phyloP scores from a whole-genome alignment of 371 early-diverging fungal species.

The Umbelopsis sp. region DNA sequence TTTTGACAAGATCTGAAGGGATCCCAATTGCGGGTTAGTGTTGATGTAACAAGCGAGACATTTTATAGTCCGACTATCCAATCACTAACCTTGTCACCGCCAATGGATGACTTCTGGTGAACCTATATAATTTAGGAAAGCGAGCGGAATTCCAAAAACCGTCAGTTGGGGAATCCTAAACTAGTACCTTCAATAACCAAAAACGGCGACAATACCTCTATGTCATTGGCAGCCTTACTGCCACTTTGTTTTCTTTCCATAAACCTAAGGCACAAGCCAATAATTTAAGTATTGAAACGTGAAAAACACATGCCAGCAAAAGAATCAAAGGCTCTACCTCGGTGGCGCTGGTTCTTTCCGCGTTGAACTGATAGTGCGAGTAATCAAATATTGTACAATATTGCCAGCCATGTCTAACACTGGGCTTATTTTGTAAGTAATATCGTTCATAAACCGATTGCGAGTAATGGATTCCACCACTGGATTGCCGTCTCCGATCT shows the following conservation, averaged over 20 bases:
- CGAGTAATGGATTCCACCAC: neutral
- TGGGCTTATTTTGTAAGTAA: slow-evolving; percentile 12
- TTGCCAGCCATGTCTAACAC: slow-evolving; percentile 1
- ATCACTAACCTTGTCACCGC: slow-evolving; percentile 1
- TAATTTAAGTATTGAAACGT: neutral
- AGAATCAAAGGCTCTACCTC: neutral
- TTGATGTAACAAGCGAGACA: too few relatives aligned
- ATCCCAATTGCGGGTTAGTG: neutral
- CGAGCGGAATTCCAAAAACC: neutral
- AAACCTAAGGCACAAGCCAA: neutral
- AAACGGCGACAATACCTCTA: neutral
- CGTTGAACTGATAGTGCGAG: neutral
- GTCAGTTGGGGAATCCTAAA: neutral
- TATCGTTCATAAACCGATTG: slow-evolving; percentile 5
- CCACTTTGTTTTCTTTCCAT: slow-evolving; percentile 12
- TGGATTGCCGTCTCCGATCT: slow-evolving; percentile 15
- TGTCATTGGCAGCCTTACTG: neutral
- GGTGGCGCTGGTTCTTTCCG: neutral
- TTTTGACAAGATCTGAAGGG: slow-evolving; percentile 9
- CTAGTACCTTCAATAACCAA: neutral
- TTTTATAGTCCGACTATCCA: neutral
- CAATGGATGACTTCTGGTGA: neutral
- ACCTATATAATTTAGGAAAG: neutral
- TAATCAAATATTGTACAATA: slow-evolving; percentile 11
- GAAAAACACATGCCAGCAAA: neutral